phyloP scores from a whole-genome alignment of 1,284 basidiomycete species.

The Tausonia pullulans region DNA sequence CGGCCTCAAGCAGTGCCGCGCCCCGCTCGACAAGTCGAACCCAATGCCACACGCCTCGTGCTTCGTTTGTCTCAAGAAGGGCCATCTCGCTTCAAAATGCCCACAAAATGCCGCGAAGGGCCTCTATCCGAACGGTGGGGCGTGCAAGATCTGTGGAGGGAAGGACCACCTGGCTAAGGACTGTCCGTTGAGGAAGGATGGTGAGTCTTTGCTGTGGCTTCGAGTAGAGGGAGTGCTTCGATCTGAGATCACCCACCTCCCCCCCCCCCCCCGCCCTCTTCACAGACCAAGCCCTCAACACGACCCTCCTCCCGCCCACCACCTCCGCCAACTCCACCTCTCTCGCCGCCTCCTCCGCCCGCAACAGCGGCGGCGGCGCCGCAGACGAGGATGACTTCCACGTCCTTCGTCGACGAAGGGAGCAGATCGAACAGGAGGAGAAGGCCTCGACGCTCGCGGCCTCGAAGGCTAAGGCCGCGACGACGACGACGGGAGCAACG shows the following conservation, averaged over 20 bases:
- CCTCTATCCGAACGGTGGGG: conserved; percentile 79
- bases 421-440: conserved; percentile 51
- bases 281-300: conserved; percentile 10
- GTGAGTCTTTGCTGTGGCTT: conserved; percentile 31
- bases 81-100: conserved; percentile 71
- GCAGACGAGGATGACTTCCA: conserved; percentile 93
- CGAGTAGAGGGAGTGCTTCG: neutral
- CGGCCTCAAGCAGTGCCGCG: conserved; percentile 62
- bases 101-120: conserved; percentile 68
- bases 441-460: conserved; percentile 25
- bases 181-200: conserved; percentile 55
- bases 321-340: conserved; percentile 17
- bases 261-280: neutral
- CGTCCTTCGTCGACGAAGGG: conserved; percentile 51
- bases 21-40: conserved; percentile 49
- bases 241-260: neutral
- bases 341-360: neutral
- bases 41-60: conserved; percentile 82
- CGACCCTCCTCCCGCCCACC: conserved; percentile 17
- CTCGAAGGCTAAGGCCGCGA: neutral
- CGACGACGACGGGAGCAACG: neutral
- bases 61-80: conserved; percentile 71
- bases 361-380: conserved; percentile 43
- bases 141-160: conserved; percentile 73
- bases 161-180: conserved; percentile 77